Base-by-base conservation (phyloP, 2,329 filamentous ascomycete species). In the Hypoxylon sp. region DNA sequence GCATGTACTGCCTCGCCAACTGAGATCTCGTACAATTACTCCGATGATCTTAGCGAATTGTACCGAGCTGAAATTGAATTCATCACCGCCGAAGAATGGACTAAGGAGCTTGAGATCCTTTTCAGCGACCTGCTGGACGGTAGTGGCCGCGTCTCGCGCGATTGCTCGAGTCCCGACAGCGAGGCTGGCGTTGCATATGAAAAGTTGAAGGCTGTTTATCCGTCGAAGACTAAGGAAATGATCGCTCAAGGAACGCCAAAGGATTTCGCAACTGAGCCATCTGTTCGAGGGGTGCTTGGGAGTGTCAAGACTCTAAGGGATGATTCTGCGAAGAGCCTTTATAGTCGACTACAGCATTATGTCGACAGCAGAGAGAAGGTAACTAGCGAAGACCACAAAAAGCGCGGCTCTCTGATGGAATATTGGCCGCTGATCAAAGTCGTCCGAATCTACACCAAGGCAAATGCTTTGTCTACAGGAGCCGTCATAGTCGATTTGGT, bases 401-500 rank as follows among this genome's bases (percentile, higher is more conserved):
- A 66, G 17, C 67, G 32, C 6, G 66, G 65, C 10, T 11, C 46
- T 4, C 29, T 57, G 6, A 75, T 75, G 67, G 74, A 76, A 35
- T 75, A 73, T 29, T 76, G 74, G 74, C 74, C 74, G 24, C 17
- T 67, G 47, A 63, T 67, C n/a, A 67, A 66, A 24, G 61, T 44
- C 17, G 39, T 44, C 27, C 75, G 76, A 6, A 71, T 82, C 7
- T 81, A 76, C 29, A 74, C 77, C 15, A 80, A 79, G 54, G 75
- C 80, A 0, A 48, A 74, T 3, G 75, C 75, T 1, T 74, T 82
- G 3, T 76, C 77, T 1, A 78, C 77, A 0, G 80, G 81, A 0
- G 75, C 76, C 3, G 75, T 80, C 2, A 68, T 82, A 1, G 80
- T 81, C 7, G 80, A 76, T 52, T 47, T 76, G 53, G 74, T 76